These are phyloP conservation scores for Durio zibethinus DNA, from an alignment of 345 rosid species.

Conservation along the genomic window DNA sequence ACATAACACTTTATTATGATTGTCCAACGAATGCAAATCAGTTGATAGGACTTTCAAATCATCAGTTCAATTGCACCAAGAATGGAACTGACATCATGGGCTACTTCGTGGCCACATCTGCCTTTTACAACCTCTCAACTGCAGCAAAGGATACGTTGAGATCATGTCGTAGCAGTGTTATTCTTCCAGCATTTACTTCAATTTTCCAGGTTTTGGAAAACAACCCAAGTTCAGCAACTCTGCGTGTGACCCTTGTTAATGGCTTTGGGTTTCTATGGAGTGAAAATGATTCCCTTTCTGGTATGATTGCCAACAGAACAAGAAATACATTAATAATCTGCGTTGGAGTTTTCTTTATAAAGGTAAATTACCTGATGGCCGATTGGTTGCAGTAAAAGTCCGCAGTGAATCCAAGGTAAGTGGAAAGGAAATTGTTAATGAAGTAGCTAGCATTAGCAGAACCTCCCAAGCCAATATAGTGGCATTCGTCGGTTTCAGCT, in stretches of 20 bases:
- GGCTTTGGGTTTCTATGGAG: neutral
- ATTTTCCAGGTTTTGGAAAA: neutral
- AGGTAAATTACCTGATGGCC: neutral
- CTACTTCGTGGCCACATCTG: neutral
- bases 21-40: neutral
- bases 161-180: neutral
- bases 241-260: neutral
- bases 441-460: conserved; percentile 3
- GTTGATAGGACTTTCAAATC: neutral
- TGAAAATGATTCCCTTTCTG: neutral
- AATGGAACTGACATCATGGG: neutral
- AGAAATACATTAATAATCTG: neutral
- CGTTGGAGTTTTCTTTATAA: neutral
- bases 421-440: conserved; percentile 9
- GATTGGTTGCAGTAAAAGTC: conserved; percentile 8
- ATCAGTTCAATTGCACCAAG: neutral
- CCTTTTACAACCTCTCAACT: neutral
- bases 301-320: neutral
- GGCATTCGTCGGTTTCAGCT: neutral
- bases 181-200: neutral
- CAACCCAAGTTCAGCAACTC: neutral
- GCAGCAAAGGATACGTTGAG: neutral
- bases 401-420: neutral
- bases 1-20: neutral
- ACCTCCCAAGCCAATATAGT: conserved; percentile 12